Conservation (phyloP, 345 rosid genomes). For the Dipteronia dyeriana region DNA sequence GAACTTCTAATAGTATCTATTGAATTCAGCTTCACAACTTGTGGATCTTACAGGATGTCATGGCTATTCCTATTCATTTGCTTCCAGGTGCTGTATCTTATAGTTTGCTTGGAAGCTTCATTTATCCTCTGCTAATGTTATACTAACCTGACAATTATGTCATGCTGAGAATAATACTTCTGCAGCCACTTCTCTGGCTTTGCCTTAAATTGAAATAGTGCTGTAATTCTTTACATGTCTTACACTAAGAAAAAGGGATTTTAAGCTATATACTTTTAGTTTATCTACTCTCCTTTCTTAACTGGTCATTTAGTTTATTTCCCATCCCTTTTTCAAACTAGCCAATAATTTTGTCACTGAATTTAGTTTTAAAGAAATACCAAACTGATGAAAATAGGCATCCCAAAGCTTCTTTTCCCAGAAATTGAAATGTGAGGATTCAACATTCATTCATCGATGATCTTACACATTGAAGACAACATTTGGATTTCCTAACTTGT, state of each 20-base stretch:
- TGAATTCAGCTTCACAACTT: too few species aligned
- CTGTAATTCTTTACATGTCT: neutral
- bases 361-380: neutral
- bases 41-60: neutral
- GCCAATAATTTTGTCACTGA: too few species aligned
- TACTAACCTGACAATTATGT: neutral
- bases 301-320: neutral
- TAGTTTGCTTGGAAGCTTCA: neutral
- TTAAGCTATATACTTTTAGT: neutral
- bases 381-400: neutral
- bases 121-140: neutral
- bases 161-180: neutral
- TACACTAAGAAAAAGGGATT: neutral
- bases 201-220: neutral
- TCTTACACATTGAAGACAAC: neutral
- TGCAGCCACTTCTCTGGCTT: neutral
- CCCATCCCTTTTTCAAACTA: neutral
- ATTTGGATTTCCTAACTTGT: neutral
- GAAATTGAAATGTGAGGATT: neutral
- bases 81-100: neutral
- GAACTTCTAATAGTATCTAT: too few species aligned
- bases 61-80: neutral
- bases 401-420: neutral
- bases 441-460: neutral
- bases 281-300: neutral